Base-by-base conservation (phyloP, 129 eudicot genomes). In the Helichrysum umbraculigerum region DNA sequence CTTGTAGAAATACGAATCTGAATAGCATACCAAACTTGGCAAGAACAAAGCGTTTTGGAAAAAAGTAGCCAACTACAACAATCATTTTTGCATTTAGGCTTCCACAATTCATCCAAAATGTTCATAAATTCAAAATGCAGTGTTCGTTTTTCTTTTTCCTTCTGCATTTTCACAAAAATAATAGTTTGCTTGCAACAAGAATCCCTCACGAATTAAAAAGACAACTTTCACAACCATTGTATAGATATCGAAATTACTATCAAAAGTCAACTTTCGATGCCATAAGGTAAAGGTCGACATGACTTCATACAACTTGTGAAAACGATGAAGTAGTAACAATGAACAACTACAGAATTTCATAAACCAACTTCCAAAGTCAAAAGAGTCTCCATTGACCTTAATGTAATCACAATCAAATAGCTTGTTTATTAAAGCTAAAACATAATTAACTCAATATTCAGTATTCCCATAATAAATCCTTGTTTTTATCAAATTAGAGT, bases 291-390 rank as follows among this genome's bases (percentile, higher is more conserved):
- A 42, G 25, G 35, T 42, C 42, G 33, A 8, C 62, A 56, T 57
- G 62, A 57, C 2, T 7, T 8, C 28, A 12, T 68, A 35, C 73
- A 68, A 68, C 35, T 68, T 42, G 39, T 70, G 60, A 44, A 47
- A 28, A 50, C 60, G 15, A 47, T 15, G 22, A 70, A 61, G n/a
- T 15, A 62, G 34, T 21, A 16, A 65, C 21, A 65, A 65, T 0
- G 21, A 67, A 25, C 28, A 25, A 25, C 28, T 25, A 12, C n/a
- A 72, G 5, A 30, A 7, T 32, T 29, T 54, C 66, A 34, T 4
- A 56, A 20, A 58, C 8, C 68, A 34, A 37, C 32, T 37, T 73
- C n/a, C 66, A 33, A 72, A 12, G 30, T 57, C 66, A 72, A 56
- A 72, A 4, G 4, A 57, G 34, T 66, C 70, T 66, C 28, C 51